Evolutionary conservation across 2,329 filamentous ascomycete species (phyloP).

Genomic region (Plectosphaerella sp.): DNA sequence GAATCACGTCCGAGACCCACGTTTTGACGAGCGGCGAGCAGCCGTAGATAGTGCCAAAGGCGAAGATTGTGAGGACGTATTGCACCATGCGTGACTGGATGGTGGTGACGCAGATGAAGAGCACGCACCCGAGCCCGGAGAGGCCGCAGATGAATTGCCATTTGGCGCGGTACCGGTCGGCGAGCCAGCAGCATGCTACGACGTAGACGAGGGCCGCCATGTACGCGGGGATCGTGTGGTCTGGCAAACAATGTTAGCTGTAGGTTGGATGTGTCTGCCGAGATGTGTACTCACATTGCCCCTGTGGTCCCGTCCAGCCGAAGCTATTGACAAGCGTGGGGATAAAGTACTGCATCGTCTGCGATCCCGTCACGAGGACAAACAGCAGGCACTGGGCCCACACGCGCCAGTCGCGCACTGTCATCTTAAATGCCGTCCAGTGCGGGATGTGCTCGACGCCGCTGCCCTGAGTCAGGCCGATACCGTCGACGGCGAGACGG

Average conservation of each 20-base stretch:
- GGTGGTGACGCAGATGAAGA: conserved; percentile 17
- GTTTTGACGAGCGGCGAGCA: conserved; percentile 18
- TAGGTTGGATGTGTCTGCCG: too few relatives aligned
- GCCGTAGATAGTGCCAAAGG: conserved; percentile 20
- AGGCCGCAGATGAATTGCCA: conserved; percentile 20
- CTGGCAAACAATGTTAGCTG: conserved; percentile 1
- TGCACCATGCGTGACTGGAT: conserved; percentile 10
- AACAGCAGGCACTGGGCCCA: conserved; percentile 18
- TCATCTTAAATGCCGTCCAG: conserved; percentile 20
- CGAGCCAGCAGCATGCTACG: conserved; percentile 16
- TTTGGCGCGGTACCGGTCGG: conserved; percentile 18
- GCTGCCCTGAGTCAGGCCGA: conserved; percentile 4
- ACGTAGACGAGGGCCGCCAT: conserved; percentile 18
- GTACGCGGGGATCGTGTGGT: conserved; percentile 21
- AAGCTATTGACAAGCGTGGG: conserved; percentile 23
- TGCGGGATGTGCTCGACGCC: conserved; percentile 12
- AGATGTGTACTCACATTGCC: conserved; percentile 8
- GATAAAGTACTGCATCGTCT: conserved; percentile 27
- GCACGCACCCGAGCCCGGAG: conserved; percentile 15
- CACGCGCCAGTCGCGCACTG: conserved; percentile 15
- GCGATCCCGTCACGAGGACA: conserved; percentile 19
- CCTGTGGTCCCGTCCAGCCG: conserved; percentile 17
- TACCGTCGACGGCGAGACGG: conserved; percentile 17
- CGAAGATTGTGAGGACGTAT: conserved; percentile 19
- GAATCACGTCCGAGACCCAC: conserved; percentile 14